Evolutionary conservation across 2,329 filamentous ascomycete species (phyloP).

Genomic region (Aspergillus sp.): DNA sequence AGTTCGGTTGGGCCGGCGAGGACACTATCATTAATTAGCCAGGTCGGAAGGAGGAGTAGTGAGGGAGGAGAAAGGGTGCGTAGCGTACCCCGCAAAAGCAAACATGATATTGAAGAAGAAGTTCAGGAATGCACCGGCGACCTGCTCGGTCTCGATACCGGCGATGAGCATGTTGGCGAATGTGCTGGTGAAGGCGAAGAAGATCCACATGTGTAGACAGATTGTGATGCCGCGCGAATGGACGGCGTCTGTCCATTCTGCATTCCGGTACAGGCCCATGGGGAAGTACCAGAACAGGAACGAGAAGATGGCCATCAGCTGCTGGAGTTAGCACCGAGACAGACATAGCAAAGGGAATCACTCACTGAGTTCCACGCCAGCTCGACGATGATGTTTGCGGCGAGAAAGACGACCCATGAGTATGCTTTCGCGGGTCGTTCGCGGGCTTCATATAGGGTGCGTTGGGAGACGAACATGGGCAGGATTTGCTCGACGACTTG

Average conservation of each 20-base stretch:
- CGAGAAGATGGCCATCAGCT: slow-evolving; percentile 60
- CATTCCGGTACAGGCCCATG: slow-evolving; percentile 50
- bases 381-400: slow-evolving; percentile 70
- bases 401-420: slow-evolving; percentile 71
- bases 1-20: slow-evolving; percentile 56
- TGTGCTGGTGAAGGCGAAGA: slow-evolving; percentile 69
- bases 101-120: slow-evolving; percentile 59
- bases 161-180: slow-evolving; percentile 75
- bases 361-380: slow-evolving; percentile 60
- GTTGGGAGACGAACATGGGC: slow-evolving; percentile 59
- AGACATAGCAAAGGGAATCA: no score
- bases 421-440: slow-evolving; percentile 68
- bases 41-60: no score
- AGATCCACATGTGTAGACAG: slow-evolving; percentile 63
- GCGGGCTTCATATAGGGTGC: slow-evolving; percentile 60
- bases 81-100: slow-evolving; percentile 53
- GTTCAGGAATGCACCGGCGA: slow-evolving; percentile 63
- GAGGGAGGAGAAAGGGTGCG: no score
- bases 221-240: slow-evolving; percentile 62
- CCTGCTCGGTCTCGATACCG: slow-evolving; percentile 67
- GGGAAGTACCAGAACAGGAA: slow-evolving; percentile 70
- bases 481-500: slow-evolving; percentile 55
- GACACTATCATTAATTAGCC: slow-evolving; percentile 25
- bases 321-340: no score
- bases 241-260: slow-evolving; percentile 39